Conservation (phyloP, 2,329 filamentous ascomycete genomes). For the Dactylellina haptotyla region DNA sequence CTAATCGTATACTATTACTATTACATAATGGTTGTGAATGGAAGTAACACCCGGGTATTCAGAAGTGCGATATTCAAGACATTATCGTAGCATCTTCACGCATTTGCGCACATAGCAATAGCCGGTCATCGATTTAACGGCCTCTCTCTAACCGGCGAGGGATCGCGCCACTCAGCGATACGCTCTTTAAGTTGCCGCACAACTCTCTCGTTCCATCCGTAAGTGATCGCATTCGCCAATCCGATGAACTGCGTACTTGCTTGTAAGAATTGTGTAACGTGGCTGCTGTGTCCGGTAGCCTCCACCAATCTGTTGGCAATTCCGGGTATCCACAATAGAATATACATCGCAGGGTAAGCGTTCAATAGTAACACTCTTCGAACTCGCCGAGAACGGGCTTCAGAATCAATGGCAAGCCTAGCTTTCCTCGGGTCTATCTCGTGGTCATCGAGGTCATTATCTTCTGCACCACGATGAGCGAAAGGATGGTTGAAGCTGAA, state of each 20-base stretch:
- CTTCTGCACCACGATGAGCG: conserved; percentile 25
- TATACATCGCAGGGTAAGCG: conserved; percentile 61
- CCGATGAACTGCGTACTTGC: conserved; percentile 61
- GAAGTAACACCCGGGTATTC: no score
- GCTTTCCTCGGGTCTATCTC: conserved; percentile 2
- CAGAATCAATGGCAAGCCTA: conserved; percentile 4
- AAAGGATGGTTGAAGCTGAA: conserved; percentile 35
- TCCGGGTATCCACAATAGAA: conserved; percentile 62
- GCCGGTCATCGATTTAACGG: not conserved
- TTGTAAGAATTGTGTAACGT: conserved; percentile 59
- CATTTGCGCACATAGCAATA: no score
- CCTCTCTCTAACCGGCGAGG: not conserved
- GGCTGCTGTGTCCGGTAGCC: conserved; percentile 56
- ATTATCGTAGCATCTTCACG: no score
- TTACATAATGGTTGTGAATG: no score
- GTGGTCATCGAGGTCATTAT: conserved; percentile 23
- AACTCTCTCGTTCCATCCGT: conserved; percentile 61
- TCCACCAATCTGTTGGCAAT: conserved; percentile 60
- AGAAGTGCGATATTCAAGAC: no score
- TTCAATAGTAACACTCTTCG: conserved; percentile 61
- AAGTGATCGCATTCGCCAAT: conserved; percentile 62
- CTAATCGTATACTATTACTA: no score
- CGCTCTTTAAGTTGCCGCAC: conserved; percentile 15
- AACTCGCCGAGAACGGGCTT: conserved; percentile 21
- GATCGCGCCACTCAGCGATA: conserved; percentile 7